Conservation (phyloP, 2,329 filamentous ascomycete species). For the Scolecobasidium constrictum region DNA sequence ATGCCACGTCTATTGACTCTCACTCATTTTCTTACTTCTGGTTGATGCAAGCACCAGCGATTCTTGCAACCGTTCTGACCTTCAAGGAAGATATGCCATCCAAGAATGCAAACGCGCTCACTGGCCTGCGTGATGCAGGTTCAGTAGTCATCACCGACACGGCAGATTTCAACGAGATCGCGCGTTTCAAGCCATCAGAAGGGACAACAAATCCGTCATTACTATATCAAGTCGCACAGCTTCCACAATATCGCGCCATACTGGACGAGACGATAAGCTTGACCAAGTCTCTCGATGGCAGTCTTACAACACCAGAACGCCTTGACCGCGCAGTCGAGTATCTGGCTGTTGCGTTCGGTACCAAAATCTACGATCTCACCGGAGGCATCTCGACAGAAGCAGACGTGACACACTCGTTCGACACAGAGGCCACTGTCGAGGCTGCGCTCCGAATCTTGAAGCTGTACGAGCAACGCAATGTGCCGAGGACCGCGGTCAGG, state of each 20-base stretch:
- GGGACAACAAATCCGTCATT: slow-evolving; percentile 3
- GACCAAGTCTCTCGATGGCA: neutral
- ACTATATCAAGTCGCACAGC: neutral
- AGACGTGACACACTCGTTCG: slow-evolving; percentile 1
- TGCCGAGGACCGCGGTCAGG: neutral
- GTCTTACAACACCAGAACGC: neutral
- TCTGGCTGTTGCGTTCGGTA: slow-evolving; percentile 1
- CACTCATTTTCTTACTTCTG: no score
- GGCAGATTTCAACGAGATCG: no score
- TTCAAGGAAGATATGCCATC: no score
- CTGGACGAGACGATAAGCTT: neutral
- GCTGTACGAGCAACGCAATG: neutral
- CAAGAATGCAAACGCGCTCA: no score
- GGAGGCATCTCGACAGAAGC: neutral
- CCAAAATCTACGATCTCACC: neutral
- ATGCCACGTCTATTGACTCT: no score
- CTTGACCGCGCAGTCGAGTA: neutral
- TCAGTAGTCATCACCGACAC: no score
- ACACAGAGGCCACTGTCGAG: neutral
- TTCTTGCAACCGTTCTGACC: no score
- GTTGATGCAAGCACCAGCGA: no score
- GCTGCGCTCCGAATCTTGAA: neutral
- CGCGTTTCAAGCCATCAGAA: neutral
- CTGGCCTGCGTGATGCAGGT: no score
- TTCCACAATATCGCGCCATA: neutral